These are phyloP conservation scores for Anacardium occidentale DNA, from an alignment of 345 rosid species.

Conservation along the genomic window DNA sequence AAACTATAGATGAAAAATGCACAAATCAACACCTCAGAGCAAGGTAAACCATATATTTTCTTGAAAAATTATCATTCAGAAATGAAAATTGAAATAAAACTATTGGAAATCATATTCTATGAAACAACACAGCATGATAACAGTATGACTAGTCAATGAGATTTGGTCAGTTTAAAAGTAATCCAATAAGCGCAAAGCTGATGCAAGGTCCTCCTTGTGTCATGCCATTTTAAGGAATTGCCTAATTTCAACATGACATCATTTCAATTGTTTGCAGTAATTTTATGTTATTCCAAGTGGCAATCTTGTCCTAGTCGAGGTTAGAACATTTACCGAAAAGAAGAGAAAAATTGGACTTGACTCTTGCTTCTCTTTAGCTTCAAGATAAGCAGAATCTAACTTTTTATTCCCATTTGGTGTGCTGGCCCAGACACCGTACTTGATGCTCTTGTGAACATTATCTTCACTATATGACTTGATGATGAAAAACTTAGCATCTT, in stretches of 20 bases:
- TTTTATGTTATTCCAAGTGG: neutral
- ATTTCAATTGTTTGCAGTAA: neutral
- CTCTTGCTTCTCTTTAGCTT: conserved; percentile 65
- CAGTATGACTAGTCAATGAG: neutral
- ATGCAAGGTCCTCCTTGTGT: too few species aligned
- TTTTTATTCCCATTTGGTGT: conserved; percentile 90
- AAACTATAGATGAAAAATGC: neutral
- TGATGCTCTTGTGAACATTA: conserved; percentile 96
- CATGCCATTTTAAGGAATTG: conserved; percentile 1
- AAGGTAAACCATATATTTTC: neutral
- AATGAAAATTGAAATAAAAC: neutral
- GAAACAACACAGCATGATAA: neutral
- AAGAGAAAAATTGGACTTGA: conserved; percentile 66
- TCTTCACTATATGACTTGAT: conserved; percentile 98
- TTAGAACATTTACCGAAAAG: conserved; percentile 55
- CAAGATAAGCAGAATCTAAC: conserved; percentile 74
- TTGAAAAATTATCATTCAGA: neutral
- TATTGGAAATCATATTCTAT: neutral
- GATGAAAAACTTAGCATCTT: conserved; percentile 78
- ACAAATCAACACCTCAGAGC: neutral
- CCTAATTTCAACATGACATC: neutral
- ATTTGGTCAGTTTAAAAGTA: neutral
- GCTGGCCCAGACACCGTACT: conserved; percentile 93
- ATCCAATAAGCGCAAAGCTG: neutral
- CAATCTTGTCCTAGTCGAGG: neutral